Percentiles rank a stretch among this genome's conserved stretches.
Conservation (phyloP, 179 eudicot genomes). For the Silene noctiflora region DNA sequence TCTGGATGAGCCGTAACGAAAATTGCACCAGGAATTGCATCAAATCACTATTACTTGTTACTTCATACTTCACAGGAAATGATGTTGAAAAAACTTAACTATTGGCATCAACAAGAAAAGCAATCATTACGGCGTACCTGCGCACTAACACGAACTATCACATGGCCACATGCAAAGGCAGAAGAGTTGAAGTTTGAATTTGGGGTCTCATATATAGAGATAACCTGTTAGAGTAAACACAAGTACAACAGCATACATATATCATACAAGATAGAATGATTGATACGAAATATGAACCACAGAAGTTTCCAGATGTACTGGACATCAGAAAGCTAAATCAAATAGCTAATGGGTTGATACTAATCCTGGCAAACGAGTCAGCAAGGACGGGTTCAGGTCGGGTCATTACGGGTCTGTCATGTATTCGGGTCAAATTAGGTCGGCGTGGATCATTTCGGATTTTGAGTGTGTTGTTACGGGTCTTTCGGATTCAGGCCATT, state of each 20-base stretch:
- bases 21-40: not conserved
- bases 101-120: not conserved
- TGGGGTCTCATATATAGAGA: conserved; percentile 46
- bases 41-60: not conserved
- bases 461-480: no score
- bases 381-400: no score
- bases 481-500: no score
- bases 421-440: no score
- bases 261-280: conserved; percentile 5
- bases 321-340: not conserved
- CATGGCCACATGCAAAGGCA: conserved; percentile 66
- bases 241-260: conserved; percentile 2
- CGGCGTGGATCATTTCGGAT: no score
- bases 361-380: no score
- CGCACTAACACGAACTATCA: conserved; percentile 61
- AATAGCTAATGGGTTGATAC: not conserved
- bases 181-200: conserved; percentile 35
- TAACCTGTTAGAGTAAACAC: conserved; percentile 51
- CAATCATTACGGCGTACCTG: conserved; percentile 46
- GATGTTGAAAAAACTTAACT: not conserved
- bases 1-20: not conserved
- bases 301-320: not conserved
- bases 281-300: not conserved
- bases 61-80: not conserved
- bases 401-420: no score